Percentiles rank a stretch among this genome's conserved stretches.
These are phyloP conservation scores for Podospora anserina DNA, from an alignment of 495 filamentous ascomycete genomes.

Conservation along the genomic window DNA sequence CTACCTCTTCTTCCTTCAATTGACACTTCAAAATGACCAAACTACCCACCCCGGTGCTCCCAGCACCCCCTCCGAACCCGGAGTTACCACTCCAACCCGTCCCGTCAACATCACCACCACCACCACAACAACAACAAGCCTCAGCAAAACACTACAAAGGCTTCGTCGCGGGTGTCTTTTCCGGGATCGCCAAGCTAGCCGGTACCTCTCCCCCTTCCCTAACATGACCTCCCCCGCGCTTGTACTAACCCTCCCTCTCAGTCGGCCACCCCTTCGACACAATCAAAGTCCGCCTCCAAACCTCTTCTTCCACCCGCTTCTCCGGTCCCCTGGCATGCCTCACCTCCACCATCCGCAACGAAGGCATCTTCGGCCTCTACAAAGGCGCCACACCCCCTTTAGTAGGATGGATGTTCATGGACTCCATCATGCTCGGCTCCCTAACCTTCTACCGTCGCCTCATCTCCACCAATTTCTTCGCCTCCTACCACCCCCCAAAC, in stretches of 20 bases:
- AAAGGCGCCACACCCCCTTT: constrained; percentile 89
- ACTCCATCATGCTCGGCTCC: constrained; percentile 89
- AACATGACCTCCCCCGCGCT: neutral
- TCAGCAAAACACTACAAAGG: constrained; percentile 64
- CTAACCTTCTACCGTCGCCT: constrained; percentile 83
- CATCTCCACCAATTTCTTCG: constrained; percentile 75
- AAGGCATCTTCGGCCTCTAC: constrained; percentile 76
- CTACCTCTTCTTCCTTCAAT: neutral
- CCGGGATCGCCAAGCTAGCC: constrained; percentile 83
- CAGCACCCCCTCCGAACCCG: constrained; percentile 1
- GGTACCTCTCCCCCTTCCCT: constrained; percentile 51
- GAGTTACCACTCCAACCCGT: neutral
- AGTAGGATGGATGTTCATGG: constrained; percentile 98
- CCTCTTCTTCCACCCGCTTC: constrained; percentile 73
- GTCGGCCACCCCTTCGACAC: constrained; percentile 77
- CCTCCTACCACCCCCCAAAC: constrained; percentile 57
- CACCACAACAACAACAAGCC: constrained; percentile 8
- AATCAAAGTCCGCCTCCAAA: constrained; percentile 92
- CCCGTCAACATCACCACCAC: constrained; percentile 15
- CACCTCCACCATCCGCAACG: constrained; percentile 71
- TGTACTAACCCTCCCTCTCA: constrained; percentile 21
- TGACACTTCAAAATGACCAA: constrained; percentile 1
- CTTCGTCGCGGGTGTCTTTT: constrained; percentile 92
- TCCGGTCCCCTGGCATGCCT: constrained; percentile 84
- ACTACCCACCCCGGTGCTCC: neutral